Base-by-base conservation (phyloP, 192 early-diverging fungal species). In the Backusella tarrabulga region DNA sequence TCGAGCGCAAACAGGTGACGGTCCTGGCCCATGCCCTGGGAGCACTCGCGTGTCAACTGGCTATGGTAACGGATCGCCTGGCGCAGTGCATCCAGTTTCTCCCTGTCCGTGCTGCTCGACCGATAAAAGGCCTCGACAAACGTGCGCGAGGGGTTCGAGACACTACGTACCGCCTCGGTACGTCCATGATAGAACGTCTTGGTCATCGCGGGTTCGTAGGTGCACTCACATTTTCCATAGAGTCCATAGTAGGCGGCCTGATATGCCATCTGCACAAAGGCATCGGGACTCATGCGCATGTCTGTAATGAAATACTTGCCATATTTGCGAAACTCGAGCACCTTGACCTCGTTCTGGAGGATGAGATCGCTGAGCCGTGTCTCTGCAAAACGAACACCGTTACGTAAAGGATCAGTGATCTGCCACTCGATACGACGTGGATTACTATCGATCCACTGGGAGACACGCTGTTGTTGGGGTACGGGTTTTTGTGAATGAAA, bases 1-100 rank as follows among this genome's bases (percentile, higher is more conserved):
- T 91, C 85, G 34, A 97, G 89, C 1, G 92, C 95, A 26, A 95
- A 90, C 84, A 97, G 73, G 79, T 97, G 96, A 34, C 95, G 91
- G 78, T 97, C 96, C 68, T 96, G 91, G 41, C 95, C 96, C 41
- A 88, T 50, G 14, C 95, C 96, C 56, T 80, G 74, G 1, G 92
- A 83, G 15, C 93, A 93, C 0, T 89, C 92, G 19, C 72, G 78
- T 67, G 94, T 93, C 76, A 91, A 85, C 38, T 85, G 79, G 4
- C 84, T 78, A 56, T 97, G 96, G 14, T 87, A 74, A 17, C 79
- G 80, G 50, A 88, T 77, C 1, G 96, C 96, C n/a, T 76, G 85
- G 66, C 87, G 81, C 46, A 96, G 81, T 11, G 80, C 38, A 35
- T 75, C 79, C 7, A 90, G 74, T 75, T 89, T 89, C 12, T 71